phyloP scores from a whole-genome alignment of 306 rosid genomes.

The Sesbania bispinosa region DNA sequence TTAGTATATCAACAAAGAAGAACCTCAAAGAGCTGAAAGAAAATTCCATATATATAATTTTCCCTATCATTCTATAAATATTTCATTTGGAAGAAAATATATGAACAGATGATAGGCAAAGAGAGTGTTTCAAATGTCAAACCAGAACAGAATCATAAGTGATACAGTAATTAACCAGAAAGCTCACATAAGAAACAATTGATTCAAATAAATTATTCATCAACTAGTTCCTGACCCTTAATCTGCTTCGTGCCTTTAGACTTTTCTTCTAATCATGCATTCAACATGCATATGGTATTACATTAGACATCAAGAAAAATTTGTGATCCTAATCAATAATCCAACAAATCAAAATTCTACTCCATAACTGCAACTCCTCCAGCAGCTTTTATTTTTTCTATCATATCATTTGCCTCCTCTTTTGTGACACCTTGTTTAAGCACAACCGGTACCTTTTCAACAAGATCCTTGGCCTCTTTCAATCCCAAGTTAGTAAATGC shows the following conservation, averaged over 20 bases:
- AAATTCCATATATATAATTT: neutral
- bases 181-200: neutral
- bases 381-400: constrained; percentile 48
- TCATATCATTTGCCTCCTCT: constrained; percentile 47
- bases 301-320: neutral
- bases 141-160: neutral
- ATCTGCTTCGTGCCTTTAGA: constrained; percentile 8
- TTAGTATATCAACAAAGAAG: neutral
- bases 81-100: neutral
- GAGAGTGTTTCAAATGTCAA: constrained; percentile 16
- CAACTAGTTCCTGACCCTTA: constrained; percentile 1
- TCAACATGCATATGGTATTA: neutral
- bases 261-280: constrained; percentile 13
- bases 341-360: constrained; percentile 16
- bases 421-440: constrained; percentile 52
- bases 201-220: constrained; percentile 26
- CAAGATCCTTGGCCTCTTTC: constrained; percentile 58
- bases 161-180: neutral
- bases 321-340: constrained; percentile 19
- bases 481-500: constrained; percentile 45
- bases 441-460: constrained; percentile 44
- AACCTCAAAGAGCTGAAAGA: neutral
- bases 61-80: neutral
- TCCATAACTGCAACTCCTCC: constrained; percentile 55
- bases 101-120: neutral